Evolutionary conservation across 2,329 filamentous ascomycete species (phyloP), one percentile per base, ranked within the genome.

Genomic region (Fusarium nanum): DNA sequence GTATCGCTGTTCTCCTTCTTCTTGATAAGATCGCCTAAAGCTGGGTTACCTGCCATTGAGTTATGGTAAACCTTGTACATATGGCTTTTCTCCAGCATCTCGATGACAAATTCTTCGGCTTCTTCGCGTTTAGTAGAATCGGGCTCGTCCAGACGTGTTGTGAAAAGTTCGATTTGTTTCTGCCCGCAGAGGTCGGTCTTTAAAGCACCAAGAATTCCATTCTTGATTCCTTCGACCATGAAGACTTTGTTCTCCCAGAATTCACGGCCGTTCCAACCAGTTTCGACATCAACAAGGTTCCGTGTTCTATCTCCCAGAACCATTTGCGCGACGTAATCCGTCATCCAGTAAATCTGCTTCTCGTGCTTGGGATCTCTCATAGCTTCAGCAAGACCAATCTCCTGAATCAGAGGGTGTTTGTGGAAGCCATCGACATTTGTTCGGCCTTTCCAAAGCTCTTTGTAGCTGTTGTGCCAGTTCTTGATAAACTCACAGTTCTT

Each of bases 401-500:
- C 77, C 12, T 69, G 45, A 0, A 79, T 64, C 2, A 81, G 37
- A 7, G 79, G 74, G 14, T 70, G 70, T 3, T 70, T 60, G 27
- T 79, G 75, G 52, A 81, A 78, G 3, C 76, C 80, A 7, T 74
- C 70, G 4, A 71, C 73, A n/a, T 77, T 80, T 4, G 78, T 78
- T 6, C 65, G 72, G 1, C 68, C 76, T 5, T 65, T 73, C 81
- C 81, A 83, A 0, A 82, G 68, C 44, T 77, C 74, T 13, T 75
- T 76, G 67, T 78, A 83, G 1, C 78, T 68, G 3, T 77, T 47
- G 60, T 83, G 79, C 83, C 83, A 84, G 72, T 77, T 78, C 54
- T 77, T 79, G 64, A 85, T 81, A 44, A 85, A 84, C 3, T 73
- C 48, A 59, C 81, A 82, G 2, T 78, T 77, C 32, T 81, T 82